Percentiles rank a stretch among this genome's conserved stretches.
phyloP scores from a whole-genome alignment of 768 basidiomycete genomes.

The Coprinopsis cinerea region DNA sequence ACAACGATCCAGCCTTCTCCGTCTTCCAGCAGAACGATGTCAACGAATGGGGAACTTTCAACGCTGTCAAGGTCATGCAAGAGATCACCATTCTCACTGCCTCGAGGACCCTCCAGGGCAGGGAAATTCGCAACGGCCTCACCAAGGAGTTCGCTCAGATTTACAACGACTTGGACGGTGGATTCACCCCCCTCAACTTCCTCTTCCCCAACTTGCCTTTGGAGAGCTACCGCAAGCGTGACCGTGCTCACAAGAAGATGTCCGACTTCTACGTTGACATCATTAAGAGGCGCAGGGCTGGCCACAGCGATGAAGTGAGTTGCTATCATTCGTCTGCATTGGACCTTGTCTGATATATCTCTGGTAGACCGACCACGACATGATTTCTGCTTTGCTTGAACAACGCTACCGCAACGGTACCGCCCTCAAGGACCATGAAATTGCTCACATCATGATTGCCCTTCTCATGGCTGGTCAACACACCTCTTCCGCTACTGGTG shows the following conservation, averaged over 20 bases:
- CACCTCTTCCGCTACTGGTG: conserved; percentile 87
- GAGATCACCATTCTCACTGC: conserved; percentile 96
- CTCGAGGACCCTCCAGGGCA: conserved; percentile 87
- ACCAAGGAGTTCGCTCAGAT: conserved; percentile 81
- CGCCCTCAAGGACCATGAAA: conserved; percentile 77
- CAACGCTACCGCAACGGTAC: conserved; percentile 82
- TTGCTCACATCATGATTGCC: conserved; percentile 98
- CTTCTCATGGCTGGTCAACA: conserved; percentile 99
- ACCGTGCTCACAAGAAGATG: conserved; percentile 89
- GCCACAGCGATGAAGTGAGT: conserved; percentile 34
- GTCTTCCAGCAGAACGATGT: conserved; percentile 58
- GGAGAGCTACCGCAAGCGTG: conserved; percentile 83
- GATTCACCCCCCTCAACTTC: conserved; percentile 94
- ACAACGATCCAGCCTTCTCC: conserved; percentile 56
- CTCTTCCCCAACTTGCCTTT: conserved; percentile 91
- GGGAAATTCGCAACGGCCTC: conserved; percentile 73
- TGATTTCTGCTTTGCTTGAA: conserved; percentile 83
- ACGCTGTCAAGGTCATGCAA: conserved; percentile 63
- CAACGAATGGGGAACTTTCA: conserved; percentile 76
- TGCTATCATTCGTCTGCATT: background rate
- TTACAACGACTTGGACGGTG: conserved; percentile 88
- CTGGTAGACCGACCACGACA: conserved; percentile 64
- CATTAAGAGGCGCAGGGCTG: conserved; percentile 63
- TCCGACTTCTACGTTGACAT: conserved; percentile 89
- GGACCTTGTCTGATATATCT: conserved; percentile 1